Evolutionary conservation across 2,329 filamentous ascomycete species (phyloP).

Genomic region (Chaetomium olivaceum): DNA sequence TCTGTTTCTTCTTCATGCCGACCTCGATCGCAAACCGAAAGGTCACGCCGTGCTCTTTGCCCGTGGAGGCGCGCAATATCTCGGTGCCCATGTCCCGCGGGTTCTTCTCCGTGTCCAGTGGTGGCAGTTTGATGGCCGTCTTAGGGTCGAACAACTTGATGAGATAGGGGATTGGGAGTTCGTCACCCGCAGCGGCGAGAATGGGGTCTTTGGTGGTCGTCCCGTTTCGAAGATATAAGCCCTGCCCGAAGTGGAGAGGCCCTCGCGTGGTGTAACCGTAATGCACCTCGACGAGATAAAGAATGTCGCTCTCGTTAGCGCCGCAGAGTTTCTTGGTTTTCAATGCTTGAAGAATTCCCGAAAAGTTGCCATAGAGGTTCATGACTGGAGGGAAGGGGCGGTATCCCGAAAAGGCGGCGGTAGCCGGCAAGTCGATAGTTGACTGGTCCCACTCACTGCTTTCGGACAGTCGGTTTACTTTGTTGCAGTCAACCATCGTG

Average conservation of each 20-base stretch:
- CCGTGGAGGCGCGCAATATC: constrained; percentile 5
- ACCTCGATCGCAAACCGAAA: constrained; percentile 23
- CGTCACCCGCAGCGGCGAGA: constrained; percentile 21
- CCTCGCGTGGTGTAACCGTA: constrained; percentile 16
- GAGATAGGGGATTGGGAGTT: background rate
- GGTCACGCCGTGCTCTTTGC: constrained; percentile 1
- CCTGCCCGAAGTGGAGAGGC: constrained; percentile 20
- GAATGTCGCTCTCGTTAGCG: constrained; percentile 7
- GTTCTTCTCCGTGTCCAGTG: constrained; percentile 15
- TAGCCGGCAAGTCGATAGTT: background rate
- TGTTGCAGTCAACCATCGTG: background rate
- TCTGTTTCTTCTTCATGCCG: background rate
- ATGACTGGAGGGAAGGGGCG: constrained; percentile 16
- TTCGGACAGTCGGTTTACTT: background rate
- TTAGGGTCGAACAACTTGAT: constrained; percentile 14
- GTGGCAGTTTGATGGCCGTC: constrained; percentile 16
- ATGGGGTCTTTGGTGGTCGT: constrained; percentile 12
- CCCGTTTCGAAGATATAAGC: constrained; percentile 22
- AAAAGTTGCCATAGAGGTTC: constrained; percentile 18
- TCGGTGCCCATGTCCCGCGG: constrained; percentile 18
- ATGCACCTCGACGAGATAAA: constrained; percentile 21
- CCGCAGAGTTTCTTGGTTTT: constrained; percentile 18
- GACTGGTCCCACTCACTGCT: background rate
- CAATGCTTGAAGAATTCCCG: constrained; percentile 4
- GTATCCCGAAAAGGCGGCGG: constrained; percentile 6